These are phyloP conservation scores for Coleophoma cylindrospora DNA, from an alignment of 2,329 filamentous ascomycete genomes.

Conservation along the genomic window DNA sequence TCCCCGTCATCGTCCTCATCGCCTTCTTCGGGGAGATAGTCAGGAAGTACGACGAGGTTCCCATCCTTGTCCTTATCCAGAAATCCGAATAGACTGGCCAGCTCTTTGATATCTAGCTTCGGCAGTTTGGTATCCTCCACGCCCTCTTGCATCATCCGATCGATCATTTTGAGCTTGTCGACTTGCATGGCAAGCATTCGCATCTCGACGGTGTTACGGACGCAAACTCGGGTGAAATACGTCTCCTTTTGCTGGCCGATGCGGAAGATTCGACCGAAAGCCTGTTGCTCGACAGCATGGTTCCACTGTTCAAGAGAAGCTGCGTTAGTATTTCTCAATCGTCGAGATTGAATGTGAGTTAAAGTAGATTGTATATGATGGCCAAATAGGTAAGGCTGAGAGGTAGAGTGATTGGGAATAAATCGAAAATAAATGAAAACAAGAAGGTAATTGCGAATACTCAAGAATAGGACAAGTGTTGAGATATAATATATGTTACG, in stretches of 20 bases:
- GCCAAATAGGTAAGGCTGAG: too few relatives aligned
- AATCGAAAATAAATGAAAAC: too few relatives aligned
- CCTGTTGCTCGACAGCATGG: conserved; percentile 51
- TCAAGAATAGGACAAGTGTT: too few relatives aligned
- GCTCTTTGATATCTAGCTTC: conserved; percentile 25
- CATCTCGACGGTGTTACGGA: conserved; percentile 52
- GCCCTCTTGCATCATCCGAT: conserved; percentile 20
- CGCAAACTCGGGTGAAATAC: conserved; percentile 51
- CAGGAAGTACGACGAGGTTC: conserved; percentile 13
- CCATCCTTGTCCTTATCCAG: conserved; percentile 32
- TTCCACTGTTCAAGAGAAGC: conserved; percentile 30
- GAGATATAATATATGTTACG: too few relatives aligned
- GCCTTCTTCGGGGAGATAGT: conserved; percentile 17
- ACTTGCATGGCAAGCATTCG: conserved; percentile 50
- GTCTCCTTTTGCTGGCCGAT: conserved; percentile 60
- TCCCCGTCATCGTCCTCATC: conserved; percentile 1
- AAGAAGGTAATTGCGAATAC: too few relatives aligned
- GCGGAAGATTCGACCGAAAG: conserved; percentile 53
- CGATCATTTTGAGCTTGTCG: conserved; percentile 44
- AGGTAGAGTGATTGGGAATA: too few relatives aligned
- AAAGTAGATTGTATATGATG: too few relatives aligned
- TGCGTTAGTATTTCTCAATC: conserved; percentile 28
- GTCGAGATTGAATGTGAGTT: too few relatives aligned
- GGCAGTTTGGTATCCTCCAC: conserved; percentile 10
- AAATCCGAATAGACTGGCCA: conserved; percentile 41